A percentile compares a stretch with the other conserved stretches of the same genome.
phyloP scores from a whole-genome alignment of 2,329 filamentous ascomycete genomes.

The Ilyonectria mors-panacis region DNA sequence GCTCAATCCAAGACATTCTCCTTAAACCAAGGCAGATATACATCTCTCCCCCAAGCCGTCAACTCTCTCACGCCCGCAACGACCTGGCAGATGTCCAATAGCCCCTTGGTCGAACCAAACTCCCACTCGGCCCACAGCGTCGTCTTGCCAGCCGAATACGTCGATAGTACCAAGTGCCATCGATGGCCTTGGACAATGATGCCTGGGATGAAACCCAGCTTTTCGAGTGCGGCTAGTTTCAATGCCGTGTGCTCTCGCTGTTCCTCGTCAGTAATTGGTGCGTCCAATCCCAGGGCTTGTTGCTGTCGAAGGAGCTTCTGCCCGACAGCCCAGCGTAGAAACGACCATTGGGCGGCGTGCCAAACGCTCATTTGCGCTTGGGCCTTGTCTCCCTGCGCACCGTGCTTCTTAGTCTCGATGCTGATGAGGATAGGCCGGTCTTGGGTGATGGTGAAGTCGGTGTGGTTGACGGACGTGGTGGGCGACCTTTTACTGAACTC shows the following conservation, averaged over 20 bases:
- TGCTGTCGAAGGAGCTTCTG: conserved; percentile 13
- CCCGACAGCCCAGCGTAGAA: conserved; percentile 19
- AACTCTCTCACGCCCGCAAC: conserved; percentile 11
- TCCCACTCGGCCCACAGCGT: conserved; percentile 1
- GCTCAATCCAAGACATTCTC: conserved; percentile 2
- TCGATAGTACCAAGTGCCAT: conserved; percentile 19
- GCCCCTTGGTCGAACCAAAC: not conserved
- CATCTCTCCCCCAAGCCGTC: conserved; percentile 12
- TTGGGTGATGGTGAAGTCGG: conserved; percentile 8
- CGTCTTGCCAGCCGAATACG: conserved; percentile 11
- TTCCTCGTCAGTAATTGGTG: not conserved
- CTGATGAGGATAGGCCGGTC: conserved; percentile 5
- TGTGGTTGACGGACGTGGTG: conserved; percentile 26
- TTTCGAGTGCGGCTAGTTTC: not conserved
- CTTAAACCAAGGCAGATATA: not conserved
- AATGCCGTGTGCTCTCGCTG: not conserved
- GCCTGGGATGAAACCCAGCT: conserved; percentile 16
- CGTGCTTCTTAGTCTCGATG: conserved; percentile 17
- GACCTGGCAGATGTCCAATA: not conserved
- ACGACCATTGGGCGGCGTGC: conserved; percentile 24
- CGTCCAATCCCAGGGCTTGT: not conserved
- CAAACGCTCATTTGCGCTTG: conserved; percentile 19
- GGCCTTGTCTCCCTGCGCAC: conserved; percentile 1
- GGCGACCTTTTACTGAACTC: conserved; percentile 15
- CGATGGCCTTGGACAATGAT: conserved; percentile 13